phyloP scores from a whole-genome alignment of 2,329 filamentous ascomycete genomes.

The Fusarium luffae region DNA sequence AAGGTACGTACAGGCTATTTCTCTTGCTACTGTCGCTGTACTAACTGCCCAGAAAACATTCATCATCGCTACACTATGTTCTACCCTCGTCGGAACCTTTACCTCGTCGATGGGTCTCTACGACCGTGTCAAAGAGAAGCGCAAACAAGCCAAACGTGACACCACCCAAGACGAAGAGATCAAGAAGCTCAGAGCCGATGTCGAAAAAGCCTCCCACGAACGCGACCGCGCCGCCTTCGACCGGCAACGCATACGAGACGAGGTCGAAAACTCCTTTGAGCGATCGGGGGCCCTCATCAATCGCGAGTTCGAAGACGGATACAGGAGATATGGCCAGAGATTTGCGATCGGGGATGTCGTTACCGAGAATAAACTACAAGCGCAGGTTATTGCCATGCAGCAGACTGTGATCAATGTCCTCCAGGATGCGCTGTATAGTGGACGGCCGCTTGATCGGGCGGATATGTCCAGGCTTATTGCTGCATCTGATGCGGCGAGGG shows the following conservation, averaged over 20 bases:
- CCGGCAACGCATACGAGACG: conserved; percentile 23
- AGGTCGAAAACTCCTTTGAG: conserved; percentile 38
- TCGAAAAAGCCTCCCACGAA: conserved; percentile 25
- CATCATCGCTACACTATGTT: conserved; percentile 43
- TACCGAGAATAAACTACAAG: conserved; percentile 43
- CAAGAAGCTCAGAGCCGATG: conserved; percentile 38
- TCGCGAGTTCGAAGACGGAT: conserved; percentile 42
- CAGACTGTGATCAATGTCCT: conserved; percentile 44
- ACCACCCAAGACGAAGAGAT: conserved; percentile 44
- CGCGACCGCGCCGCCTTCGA: conserved; percentile 3
- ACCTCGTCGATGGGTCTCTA: conserved; percentile 45
- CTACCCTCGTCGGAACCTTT: conserved; percentile 44
- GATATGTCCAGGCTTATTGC: conserved; percentile 42
- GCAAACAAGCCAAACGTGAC: conserved; percentile 39
- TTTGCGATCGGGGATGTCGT: conserved; percentile 43
- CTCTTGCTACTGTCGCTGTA: accelerated
- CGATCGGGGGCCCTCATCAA: conserved; percentile 41
- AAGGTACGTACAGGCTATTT: conserved; percentile 1
- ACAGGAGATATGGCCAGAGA: conserved; percentile 33
- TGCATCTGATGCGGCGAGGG: conserved; percentile 40
- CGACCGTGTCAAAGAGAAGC: conserved; percentile 41
- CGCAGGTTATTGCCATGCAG: conserved; percentile 42
- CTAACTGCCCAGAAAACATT: conserved; percentile 35
- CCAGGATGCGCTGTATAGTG: conserved; percentile 39
- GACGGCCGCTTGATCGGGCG: conserved; percentile 34